Base-by-base conservation (phyloP, 1,139 yeast genomes). In the Arxiozyma slooffiae region DNA sequence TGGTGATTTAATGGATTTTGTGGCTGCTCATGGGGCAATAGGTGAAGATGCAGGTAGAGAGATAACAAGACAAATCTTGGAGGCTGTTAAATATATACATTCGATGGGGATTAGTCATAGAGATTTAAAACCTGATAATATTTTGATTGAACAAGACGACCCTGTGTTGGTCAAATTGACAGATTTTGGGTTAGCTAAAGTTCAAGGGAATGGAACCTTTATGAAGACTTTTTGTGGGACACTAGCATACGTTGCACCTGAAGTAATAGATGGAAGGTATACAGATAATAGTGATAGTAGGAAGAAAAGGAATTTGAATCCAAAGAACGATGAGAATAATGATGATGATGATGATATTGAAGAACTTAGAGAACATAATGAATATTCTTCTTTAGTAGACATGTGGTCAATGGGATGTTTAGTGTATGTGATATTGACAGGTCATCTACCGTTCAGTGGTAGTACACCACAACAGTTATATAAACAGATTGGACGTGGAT, bases 1-100 rank as follows among this genome's bases (percentile, higher is more conserved):
- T 9, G 98, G 98, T n/a, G 98, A 92, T 66, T 71, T 92, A 53
- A 92, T 92, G 98, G 97, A 72, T 69, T 89, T 87, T 69, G 95
- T 90, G 1, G 92, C 95, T 0, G 87, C 90, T 2, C 85, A 86
- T 67, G 97, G 97, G 1, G 80, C 94, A 4, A 85, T 90, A 39
- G 89, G 94, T 20, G 98, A 90, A 67, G 89, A 81, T 49, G 95
- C 95, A 2, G 85, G 92, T 5, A 81, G 85, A 57, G 96, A 86
- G 51, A 86, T 92, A 21, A 77, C 95, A 1, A 79, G 79, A 56
- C 98, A 92, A 67, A 82, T 92, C 3, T 69, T 92, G 41, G 80
- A 81, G 53, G 97, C 96, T 0, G 83, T 92, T 4, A 77, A 80
- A 44, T 90, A 92, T 61, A 95, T 92, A 43, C 98, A 92, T 69